Evolutionary conservation across 305 asterid genomes (phyloP).

Genomic region (Solanum chacoense): DNA sequence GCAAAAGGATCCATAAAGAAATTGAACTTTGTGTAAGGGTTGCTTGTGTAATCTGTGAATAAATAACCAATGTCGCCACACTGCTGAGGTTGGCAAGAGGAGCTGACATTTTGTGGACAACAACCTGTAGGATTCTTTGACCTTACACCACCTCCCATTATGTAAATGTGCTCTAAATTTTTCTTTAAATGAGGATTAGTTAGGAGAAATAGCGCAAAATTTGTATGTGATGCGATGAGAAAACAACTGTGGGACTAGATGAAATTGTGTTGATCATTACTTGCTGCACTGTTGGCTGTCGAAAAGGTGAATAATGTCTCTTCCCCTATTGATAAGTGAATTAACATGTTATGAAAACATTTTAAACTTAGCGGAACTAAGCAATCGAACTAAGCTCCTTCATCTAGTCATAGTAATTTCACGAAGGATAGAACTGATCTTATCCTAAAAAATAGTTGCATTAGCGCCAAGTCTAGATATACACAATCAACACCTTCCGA

Average conservation of each 20-base stretch:
- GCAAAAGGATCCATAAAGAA: constrained; percentile 85
- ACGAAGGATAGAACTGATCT: neutral
- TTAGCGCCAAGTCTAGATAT: neutral
- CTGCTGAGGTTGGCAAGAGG: constrained; percentile 45
- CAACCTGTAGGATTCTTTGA: constrained; percentile 67
- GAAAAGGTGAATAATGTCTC: constrained; percentile 57
- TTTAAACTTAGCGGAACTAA: neutral
- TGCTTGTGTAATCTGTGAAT: constrained; percentile 49
- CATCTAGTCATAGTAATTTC: neutral
- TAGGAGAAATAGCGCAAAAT: constrained; percentile 59
- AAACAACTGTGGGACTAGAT: constrained; percentile 54
- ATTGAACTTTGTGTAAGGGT: constrained; percentile 80
- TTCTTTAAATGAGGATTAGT: constrained; percentile 62
- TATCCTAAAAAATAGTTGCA: neutral
- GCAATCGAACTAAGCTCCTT: neutral
- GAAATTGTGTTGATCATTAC: constrained; percentile 61
- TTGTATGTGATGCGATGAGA: constrained; percentile 48
- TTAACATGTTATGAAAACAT: neutral
- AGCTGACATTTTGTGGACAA: constrained; percentile 36
- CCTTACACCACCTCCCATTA: constrained; percentile 83
- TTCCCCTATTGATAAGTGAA: constrained; percentile 35
- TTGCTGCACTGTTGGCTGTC: constrained; percentile 68
- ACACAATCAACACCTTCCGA: neutral
- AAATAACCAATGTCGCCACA: constrained; percentile 67
- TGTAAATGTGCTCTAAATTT: constrained; percentile 51